These are phyloP conservation scores for Ochetophila trinervis DNA, from an alignment of 306 rosid species.

Conservation along the genomic window DNA sequence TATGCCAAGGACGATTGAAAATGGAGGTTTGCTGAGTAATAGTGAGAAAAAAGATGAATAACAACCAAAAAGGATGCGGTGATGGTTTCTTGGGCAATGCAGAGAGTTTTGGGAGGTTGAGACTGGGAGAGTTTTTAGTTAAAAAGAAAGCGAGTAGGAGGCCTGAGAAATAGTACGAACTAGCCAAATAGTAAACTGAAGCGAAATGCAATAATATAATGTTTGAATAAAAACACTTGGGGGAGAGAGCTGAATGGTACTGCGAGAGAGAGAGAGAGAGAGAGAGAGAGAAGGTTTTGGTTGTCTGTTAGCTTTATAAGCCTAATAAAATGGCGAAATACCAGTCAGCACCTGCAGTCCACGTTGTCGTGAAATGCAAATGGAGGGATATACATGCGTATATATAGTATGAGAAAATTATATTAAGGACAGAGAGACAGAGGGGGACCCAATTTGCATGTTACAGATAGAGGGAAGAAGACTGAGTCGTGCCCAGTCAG, in stretches of 20 bases:
- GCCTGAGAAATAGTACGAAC: neutral
- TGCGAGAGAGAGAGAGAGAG: constrained; percentile 2
- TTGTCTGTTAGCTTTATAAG: constrained; percentile 58
- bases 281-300: constrained; percentile 18
- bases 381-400: constrained; percentile 29
- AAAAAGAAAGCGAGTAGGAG: neutral
- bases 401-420: neutral
- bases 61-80: no score
- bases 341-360: constrained; percentile 84
- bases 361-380: constrained; percentile 69
- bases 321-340: constrained; percentile 60
- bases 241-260: constrained; percentile 19
- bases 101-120: no score
- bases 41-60: no score
- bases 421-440: neutral
- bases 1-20: no score
- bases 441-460: constrained; percentile 42
- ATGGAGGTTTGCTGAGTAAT: no score
- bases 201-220: constrained; percentile 33
- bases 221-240: constrained; percentile 37
- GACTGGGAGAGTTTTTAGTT: neutral
- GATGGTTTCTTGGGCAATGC: no score
- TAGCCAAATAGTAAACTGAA: constrained; percentile 17
- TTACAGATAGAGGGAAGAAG: constrained; percentile 34
- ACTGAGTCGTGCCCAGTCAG: constrained; percentile 30